These are phyloP conservation scores for Aplosporella prunicola DNA, from an alignment of 2,329 filamentous ascomycete genomes.

Conservation along the genomic window DNA sequence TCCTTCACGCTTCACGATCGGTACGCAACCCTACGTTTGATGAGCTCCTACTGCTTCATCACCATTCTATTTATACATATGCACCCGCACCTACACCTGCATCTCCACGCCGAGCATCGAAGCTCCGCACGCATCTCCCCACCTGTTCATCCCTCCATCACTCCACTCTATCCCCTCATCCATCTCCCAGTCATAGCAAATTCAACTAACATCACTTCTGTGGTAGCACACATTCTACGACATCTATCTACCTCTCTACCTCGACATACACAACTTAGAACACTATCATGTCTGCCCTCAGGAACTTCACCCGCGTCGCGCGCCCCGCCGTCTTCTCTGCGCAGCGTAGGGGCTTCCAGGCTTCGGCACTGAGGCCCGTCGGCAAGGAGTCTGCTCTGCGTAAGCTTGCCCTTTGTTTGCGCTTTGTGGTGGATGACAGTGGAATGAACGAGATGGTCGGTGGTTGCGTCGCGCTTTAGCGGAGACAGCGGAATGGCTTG, in stretches of 20 bases:
- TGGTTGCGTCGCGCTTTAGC: too few relatives aligned
- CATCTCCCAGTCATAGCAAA: neutral
- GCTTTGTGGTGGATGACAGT: too few relatives aligned
- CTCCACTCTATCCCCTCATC: neutral
- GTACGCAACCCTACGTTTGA: too few relatives aligned
- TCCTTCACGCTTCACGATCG: too few relatives aligned
- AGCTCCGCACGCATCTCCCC: neutral
- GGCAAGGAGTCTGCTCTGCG: conserved; percentile 38
- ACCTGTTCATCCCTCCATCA: neutral
- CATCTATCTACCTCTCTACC: conserved; percentile 11
- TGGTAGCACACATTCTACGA: conserved; percentile 18
- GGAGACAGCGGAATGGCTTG: too few relatives aligned
- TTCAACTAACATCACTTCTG: neutral
- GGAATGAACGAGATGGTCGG: too few relatives aligned
- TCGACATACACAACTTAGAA: conserved; percentile 1
- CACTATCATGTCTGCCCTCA: conserved; percentile 23
- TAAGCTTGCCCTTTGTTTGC: conserved; percentile 27
- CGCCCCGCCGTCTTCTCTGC: conserved; percentile 19
- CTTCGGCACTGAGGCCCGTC: conserved; percentile 24
- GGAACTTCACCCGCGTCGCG: conserved; percentile 21
- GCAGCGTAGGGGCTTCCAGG: conserved; percentile 31
- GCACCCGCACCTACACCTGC: too few relatives aligned
- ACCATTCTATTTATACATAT: too few relatives aligned
- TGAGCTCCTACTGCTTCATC: too few relatives aligned
- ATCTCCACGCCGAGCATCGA: neutral